phyloP scores from a whole-genome alignment of 805 yeast genomes.

The Saccharomycopsis sp. region DNA sequence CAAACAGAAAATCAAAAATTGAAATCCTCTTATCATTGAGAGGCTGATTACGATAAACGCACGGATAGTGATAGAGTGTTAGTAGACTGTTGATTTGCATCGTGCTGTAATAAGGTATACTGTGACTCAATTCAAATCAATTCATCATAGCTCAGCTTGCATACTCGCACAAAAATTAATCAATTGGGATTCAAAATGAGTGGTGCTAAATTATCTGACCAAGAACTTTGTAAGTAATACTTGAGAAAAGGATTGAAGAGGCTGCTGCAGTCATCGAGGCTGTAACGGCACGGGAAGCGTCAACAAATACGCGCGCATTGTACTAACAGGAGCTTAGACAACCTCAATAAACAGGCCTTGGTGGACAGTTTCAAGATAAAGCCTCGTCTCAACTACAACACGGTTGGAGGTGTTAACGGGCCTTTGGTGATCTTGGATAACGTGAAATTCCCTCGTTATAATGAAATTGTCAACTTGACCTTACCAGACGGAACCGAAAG shows the following conservation, averaged over 20 bases:
- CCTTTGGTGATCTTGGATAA: conserved; percentile 89
- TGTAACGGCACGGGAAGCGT: conserved; percentile 18
- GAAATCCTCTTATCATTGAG: neutral
- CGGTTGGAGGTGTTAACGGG: conserved; percentile 98
- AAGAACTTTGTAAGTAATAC: conserved; percentile 34
- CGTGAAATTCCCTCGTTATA: conserved; percentile 83
- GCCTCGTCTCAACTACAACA: conserved; percentile 89
- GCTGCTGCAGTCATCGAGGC: neutral
- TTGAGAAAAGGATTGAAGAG: no score
- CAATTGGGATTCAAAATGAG: neutral
- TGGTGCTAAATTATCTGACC: conserved; percentile 31
- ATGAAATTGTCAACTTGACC: conserved; percentile 94
- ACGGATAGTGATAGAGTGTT: neutral
- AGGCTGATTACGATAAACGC: neutral
- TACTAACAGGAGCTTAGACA: conserved; percentile 41
- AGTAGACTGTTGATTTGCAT: neutral
- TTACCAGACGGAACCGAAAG: conserved; percentile 91
- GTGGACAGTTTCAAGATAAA: conserved; percentile 85
- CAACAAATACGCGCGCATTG: no score
- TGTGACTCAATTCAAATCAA: no score
- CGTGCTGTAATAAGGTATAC: no score
- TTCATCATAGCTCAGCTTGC: no score
- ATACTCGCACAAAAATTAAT: no score
- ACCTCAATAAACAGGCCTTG: conserved; percentile 85
- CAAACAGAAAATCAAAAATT: no score